Evolutionary conservation across 108 stramenopile species (phyloP).

Genomic region (Mediolabrus comicus): DNA sequence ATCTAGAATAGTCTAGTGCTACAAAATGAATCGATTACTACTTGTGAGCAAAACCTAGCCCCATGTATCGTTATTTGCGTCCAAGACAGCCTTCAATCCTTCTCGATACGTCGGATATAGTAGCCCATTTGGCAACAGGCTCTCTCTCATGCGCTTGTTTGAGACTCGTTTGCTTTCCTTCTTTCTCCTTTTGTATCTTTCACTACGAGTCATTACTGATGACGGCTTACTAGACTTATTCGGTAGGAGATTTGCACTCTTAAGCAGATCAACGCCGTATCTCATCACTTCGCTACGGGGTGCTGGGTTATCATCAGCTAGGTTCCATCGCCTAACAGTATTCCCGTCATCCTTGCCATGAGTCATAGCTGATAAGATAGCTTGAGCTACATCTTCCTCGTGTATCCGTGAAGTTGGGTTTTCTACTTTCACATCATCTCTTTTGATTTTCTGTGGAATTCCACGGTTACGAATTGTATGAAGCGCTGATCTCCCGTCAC

Average conservation of each 20-base stretch:
- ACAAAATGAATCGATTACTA: not conserved
- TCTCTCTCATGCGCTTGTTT: conserved; percentile 49
- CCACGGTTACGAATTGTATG: conserved; percentile 55
- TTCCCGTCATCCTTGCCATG: not conserved
- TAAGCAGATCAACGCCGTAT: conserved; percentile 38
- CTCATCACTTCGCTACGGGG: conserved; percentile 49
- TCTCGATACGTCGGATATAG: conserved; percentile 69
- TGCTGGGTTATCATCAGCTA: conserved; percentile 70
- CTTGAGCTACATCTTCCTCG: conserved; percentile 53
- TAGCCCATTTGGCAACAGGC: conserved; percentile 31
- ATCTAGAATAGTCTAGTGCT: not conserved
- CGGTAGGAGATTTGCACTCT: conserved; percentile 7
- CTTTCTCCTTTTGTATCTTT: conserved; percentile 47
- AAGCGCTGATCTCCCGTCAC: conserved; percentile 58
- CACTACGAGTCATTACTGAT: not conserved
- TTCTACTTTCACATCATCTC: not conserved
- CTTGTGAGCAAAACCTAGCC: not conserved
- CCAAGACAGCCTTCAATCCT: conserved; percentile 40
- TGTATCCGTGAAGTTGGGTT: conserved; percentile 69
- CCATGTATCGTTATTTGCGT: conserved; percentile 16
- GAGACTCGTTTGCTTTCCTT: conserved; percentile 56
- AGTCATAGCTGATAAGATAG: conserved; percentile 44
- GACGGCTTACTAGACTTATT: not conserved
- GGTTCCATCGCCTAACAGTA: conserved; percentile 49
- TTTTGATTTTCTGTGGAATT: not conserved